Conservation (phyloP, 2,329 filamentous ascomycete genomes). For the Clarireedia monteithiana region DNA sequence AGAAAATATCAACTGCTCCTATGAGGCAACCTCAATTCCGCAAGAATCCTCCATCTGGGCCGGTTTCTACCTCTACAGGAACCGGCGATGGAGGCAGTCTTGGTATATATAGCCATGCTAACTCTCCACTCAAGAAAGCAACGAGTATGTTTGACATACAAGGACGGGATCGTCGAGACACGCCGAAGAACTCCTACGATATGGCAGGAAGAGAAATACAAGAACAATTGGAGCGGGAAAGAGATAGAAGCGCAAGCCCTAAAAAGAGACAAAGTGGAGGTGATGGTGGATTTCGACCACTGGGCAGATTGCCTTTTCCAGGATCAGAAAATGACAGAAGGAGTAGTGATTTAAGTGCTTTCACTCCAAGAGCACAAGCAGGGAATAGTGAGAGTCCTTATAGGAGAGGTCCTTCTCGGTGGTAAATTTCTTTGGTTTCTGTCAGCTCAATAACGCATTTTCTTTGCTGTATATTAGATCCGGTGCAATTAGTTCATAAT, state of each 20-base stretch:
- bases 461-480: too few species aligned
- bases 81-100: constrained; percentile 65
- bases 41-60: constrained; percentile 31
- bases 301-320: constrained; percentile 10
- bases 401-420: constrained; percentile 23
- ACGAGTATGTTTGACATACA: constrained; percentile 53
- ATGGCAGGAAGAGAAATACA: constrained; percentile 40
- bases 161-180: constrained; percentile 33
- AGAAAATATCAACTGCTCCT: constrained; percentile 32
- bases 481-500: too few species aligned
- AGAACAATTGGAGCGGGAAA: constrained; percentile 20
- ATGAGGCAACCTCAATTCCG: constrained; percentile 48
- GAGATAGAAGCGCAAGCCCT: constrained; percentile 24
- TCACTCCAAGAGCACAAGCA: constrained; percentile 12
- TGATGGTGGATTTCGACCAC: neutral
- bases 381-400: constrained; percentile 20
- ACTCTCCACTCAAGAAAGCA: constrained; percentile 77
- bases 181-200: constrained; percentile 52
- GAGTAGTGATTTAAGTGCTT: constrained; percentile 16
- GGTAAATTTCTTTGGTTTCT: constrained; percentile 9
- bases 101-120: constrained; percentile 71
- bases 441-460: neutral
- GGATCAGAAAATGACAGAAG: constrained; percentile 16
- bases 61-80: constrained; percentile 18
- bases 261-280: constrained; percentile 21